A percentile compares a stretch with the other conserved stretches of the same genome.
Evolutionary conservation across 75 land plant genomes (phyloP).

Genomic region (Isoetes taiwanensis): DNA sequence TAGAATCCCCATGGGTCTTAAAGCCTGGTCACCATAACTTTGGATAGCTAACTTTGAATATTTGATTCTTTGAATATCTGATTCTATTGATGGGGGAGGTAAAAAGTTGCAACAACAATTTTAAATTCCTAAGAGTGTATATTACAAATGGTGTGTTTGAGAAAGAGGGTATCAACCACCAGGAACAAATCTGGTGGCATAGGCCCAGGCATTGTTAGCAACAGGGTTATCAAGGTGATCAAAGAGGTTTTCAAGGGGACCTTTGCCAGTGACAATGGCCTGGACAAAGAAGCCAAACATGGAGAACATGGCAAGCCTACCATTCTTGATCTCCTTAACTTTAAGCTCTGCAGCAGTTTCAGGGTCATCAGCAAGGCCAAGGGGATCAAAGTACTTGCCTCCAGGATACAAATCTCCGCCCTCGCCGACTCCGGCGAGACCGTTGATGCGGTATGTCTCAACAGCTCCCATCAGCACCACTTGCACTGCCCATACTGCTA

Average conservation of each 20-base stretch:
- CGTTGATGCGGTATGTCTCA: constrained; percentile 78
- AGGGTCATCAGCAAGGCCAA: constrained; percentile 72
- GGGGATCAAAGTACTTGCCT: constrained; percentile 74
- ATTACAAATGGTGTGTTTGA: no score
- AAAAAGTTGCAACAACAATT: no score
- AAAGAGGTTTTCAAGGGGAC: constrained; percentile 72
- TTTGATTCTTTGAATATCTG: no score
- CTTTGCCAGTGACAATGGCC: constrained; percentile 78
- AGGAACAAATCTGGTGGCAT: no score
- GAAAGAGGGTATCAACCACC: no score
- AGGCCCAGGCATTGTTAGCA: constrained; percentile 74
- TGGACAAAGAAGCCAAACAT: constrained; percentile 92
- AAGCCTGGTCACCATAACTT: no score
- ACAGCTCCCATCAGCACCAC: constrained; percentile 84
- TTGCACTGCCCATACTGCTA: constrained; percentile 71
- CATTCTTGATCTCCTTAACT: constrained; percentile 88
- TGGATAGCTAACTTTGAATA: no score
- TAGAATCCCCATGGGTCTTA: no score
- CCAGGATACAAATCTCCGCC: constrained; percentile 81
- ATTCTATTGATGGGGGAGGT: no score
- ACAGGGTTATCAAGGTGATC: constrained; percentile 82
- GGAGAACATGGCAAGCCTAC: constrained; percentile 74
- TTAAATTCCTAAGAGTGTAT: no score
- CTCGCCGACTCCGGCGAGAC: constrained; percentile 57
- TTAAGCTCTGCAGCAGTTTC: constrained; percentile 82